Percentiles rank a stretch among this genome's conserved stretches.
Evolutionary conservation across 2,329 filamentous ascomycete genomes (phyloP).

Genomic region (Phialophora tarda): DNA sequence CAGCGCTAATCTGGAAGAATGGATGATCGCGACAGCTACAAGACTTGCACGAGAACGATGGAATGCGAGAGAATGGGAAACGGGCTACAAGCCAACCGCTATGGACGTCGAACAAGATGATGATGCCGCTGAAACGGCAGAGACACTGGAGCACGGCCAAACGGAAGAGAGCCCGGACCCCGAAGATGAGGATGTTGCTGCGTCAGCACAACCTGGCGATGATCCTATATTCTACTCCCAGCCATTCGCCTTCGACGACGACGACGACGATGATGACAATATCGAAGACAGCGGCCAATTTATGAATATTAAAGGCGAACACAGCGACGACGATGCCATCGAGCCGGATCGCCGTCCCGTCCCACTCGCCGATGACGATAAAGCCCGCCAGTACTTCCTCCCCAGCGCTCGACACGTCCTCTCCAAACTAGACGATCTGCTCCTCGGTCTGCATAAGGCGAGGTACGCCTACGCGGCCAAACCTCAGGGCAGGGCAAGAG

Average conservation of each 20-base stretch:
- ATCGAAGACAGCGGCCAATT: slow-evolving; percentile 27
- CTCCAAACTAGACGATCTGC: slow-evolving; percentile 69
- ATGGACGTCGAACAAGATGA: neutral
- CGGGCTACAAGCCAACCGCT: neutral
- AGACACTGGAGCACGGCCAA: slow-evolving; percentile 8
- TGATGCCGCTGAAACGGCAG: slow-evolving; percentile 11
- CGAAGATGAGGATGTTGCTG: slow-evolving; percentile 6
- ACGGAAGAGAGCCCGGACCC: neutral
- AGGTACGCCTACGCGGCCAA: slow-evolving; percentile 57
- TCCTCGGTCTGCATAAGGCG: slow-evolving; percentile 72
- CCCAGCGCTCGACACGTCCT: slow-evolving; percentile 75
- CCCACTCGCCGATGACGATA: slow-evolving; percentile 72
- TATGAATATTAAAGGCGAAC: slow-evolving; percentile 34
- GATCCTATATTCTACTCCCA: slow-evolving; percentile 31
- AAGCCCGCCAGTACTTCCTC: slow-evolving; percentile 67
- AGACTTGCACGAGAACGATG: slow-evolving; percentile 70
- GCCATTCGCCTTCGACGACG: slow-evolving; percentile 20
- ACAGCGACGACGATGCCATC: slow-evolving; percentile 31
- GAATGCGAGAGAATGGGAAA: slow-evolving; percentile 30
- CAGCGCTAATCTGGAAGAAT: slow-evolving; percentile 70
- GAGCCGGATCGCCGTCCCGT: slow-evolving; percentile 51
- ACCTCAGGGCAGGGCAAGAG: slow-evolving; percentile 24
- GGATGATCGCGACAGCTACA: slow-evolving; percentile 69
- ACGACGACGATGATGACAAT: slow-evolving; percentile 23
- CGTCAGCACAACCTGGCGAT: slow-evolving; percentile 10